phyloP scores from a whole-genome alignment of 352 stramenopile genomes.

The Peronosclerospora sorghi region DNA sequence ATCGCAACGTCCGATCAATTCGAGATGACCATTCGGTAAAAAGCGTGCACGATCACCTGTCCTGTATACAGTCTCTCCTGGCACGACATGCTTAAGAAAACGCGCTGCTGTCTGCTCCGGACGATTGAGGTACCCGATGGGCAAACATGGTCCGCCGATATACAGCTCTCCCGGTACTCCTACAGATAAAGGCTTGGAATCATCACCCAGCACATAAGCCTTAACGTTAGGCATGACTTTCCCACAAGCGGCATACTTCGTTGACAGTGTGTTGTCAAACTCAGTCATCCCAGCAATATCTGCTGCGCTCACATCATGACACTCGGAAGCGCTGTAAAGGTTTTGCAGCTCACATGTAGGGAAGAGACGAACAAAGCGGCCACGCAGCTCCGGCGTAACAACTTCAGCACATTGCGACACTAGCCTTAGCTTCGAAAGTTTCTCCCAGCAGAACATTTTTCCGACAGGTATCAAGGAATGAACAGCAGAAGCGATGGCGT shows the following conservation, averaged over 20 bases:
- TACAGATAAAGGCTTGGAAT: slow-evolving; percentile 43
- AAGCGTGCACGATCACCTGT: slow-evolving; percentile 88
- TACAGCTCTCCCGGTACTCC: slow-evolving; percentile 75
- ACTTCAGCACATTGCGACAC: slow-evolving; percentile 90
- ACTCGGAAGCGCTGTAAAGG: slow-evolving; percentile 90
- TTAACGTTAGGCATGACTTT: slow-evolving; percentile 78
- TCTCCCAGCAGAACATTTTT: slow-evolving; percentile 36
- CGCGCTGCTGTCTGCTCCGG: slow-evolving; percentile 64
- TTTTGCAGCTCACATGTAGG: slow-evolving; percentile 84
- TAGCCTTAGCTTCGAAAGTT: slow-evolving; percentile 71
- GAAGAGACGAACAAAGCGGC: slow-evolving; percentile 78
- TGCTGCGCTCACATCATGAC: slow-evolving; percentile 85
- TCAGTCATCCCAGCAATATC: slow-evolving; percentile 64
- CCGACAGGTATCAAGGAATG: slow-evolving; percentile 62
- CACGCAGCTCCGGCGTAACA: slow-evolving; percentile 83
- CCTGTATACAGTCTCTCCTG: slow-evolving; percentile 79
- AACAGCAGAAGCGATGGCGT: slow-evolving; percentile 88
- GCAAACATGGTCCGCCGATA: slow-evolving; percentile 77
- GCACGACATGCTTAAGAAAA: slow-evolving; percentile 60
- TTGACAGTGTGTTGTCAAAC: slow-evolving; percentile 60
- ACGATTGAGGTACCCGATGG: slow-evolving; percentile 77
- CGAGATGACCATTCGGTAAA: slow-evolving; percentile 83
- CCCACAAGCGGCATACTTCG: slow-evolving; percentile 84
- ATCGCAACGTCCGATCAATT: slow-evolving; percentile 89
- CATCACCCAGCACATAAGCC: slow-evolving; percentile 68